Percentiles rank a stretch among this genome's conserved stretches.
Evolutionary conservation across 2,329 filamentous ascomycete species (phyloP).

Genomic region (Colletotrichum scovillei): DNA sequence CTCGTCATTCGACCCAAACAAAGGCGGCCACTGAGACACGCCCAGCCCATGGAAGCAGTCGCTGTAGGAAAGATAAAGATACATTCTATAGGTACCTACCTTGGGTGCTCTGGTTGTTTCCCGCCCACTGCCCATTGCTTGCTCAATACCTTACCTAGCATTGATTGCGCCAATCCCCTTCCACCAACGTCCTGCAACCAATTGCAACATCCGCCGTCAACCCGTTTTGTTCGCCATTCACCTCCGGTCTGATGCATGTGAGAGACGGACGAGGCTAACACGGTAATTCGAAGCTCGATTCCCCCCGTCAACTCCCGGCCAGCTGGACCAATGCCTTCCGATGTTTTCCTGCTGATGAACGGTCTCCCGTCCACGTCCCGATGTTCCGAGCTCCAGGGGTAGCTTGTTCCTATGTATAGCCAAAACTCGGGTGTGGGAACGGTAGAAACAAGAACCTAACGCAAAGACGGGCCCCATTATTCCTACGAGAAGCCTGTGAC

Average conservation of each 20-base stretch:
- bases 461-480: not conserved
- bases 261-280: not conserved
- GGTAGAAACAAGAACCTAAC: slow-evolving; percentile 15
- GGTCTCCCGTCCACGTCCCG: not conserved
- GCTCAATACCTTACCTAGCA: not conserved
- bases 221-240: slow-evolving; percentile 2
- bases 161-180: not conserved
- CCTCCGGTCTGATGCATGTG: slow-evolving; percentile 21
- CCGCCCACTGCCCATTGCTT: not conserved
- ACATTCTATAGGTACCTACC: slow-evolving; percentile 5
- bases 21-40: slow-evolving; percentile 27
- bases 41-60: not conserved
- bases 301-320: slow-evolving; percentile 28
- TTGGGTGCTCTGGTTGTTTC: not conserved
- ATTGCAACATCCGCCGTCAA: not conserved
- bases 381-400: slow-evolving; percentile 1
- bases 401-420: slow-evolving; percentile 38
- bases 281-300: not conserved
- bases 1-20: slow-evolving; percentile 21
- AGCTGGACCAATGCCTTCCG: slow-evolving; percentile 13
- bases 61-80: slow-evolving; percentile 4
- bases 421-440: slow-evolving; percentile 30
- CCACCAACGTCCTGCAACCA: not conserved
- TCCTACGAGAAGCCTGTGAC: slow-evolving; percentile 4
- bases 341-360: slow-evolving; percentile 20